Evolutionary conservation across 1,284 basidiomycete species (phyloP).

Genomic region (Exobasidium cylindrosporum): DNA sequence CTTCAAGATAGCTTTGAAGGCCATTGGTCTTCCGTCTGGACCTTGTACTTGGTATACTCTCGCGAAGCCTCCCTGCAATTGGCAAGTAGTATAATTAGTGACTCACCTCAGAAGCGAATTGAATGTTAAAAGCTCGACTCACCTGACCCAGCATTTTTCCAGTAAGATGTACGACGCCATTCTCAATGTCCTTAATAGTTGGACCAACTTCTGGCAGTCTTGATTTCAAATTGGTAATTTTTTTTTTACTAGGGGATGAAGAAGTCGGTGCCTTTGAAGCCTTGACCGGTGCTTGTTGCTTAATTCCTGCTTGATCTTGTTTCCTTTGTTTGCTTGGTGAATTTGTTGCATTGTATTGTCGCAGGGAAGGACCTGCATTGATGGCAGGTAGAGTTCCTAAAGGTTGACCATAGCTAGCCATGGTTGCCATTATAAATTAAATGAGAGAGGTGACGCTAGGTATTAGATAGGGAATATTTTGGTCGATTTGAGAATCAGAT

Average conservation of each 20-base stretch:
- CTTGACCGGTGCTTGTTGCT: background rate
- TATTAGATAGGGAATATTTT: too few species aligned
- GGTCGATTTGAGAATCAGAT: background rate
- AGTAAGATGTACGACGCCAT: conserved; percentile 4
- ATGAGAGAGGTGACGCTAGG: background rate
- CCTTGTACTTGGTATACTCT: conserved; percentile 53
- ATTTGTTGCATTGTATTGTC: background rate
- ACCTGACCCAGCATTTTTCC: conserved; percentile 11
- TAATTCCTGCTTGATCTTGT: background rate
- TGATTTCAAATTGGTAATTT: conserved; percentile 2
- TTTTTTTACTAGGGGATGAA: conserved; percentile 1
- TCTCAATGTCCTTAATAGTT: conserved; percentile 7
- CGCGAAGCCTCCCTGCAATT: conserved; percentile 55
- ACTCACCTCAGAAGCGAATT: background rate
- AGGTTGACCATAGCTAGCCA: conserved; percentile 1
- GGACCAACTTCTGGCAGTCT: conserved; percentile 7
- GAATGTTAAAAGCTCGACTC: too few species aligned
- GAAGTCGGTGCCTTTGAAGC: background rate
- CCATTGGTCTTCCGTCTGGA: conserved; percentile 50
- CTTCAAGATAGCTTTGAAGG: conserved; percentile 58
- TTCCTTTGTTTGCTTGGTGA: conserved; percentile 4
- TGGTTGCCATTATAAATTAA: background rate
- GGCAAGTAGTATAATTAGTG: too few species aligned
- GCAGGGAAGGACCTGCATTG: conserved; percentile 10
- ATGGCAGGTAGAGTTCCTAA: background rate